phyloP scores from a whole-genome alignment of 139 green algal species.

The Chlorella sp. region DNA sequence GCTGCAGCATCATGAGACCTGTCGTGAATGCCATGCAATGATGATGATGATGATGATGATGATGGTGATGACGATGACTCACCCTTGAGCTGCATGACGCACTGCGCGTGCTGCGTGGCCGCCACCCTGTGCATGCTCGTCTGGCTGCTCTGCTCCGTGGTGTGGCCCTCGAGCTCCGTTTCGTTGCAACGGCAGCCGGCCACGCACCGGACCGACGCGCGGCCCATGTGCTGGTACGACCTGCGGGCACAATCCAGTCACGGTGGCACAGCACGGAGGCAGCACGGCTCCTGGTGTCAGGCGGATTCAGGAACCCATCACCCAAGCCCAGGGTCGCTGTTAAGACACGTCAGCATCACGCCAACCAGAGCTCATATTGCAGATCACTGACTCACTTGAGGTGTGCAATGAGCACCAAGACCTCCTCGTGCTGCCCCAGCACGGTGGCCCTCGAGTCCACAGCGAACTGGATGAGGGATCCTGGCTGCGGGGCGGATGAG shows the following conservation, averaged over 20 bases:
- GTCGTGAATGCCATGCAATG: background rate
- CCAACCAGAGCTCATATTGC: too few relatives aligned
- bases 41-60: background rate
- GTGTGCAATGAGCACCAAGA: too few relatives aligned
- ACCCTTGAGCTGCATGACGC: conserved; percentile 11
- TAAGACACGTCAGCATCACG: too few relatives aligned
- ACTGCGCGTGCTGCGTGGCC: conserved; percentile 12
- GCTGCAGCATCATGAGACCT: background rate
- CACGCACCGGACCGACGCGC: conserved; percentile 4
- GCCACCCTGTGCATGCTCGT: conserved; percentile 11
- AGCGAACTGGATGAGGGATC: too few relatives aligned
- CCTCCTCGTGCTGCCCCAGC: too few relatives aligned
- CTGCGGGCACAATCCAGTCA: background rate
- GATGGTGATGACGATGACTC: background rate
- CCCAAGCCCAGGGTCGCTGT: too few relatives aligned
- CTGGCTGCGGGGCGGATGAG: too few relatives aligned
- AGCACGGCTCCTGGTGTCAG: too few relatives aligned
- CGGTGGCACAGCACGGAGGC: too few relatives aligned
- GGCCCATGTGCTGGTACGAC: conserved; percentile 27
- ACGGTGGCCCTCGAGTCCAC: too few relatives aligned
- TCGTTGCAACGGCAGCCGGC: conserved; percentile 9
- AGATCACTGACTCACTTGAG: too few relatives aligned
- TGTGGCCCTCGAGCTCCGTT: conserved; percentile 10
- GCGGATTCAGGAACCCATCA: too few relatives aligned
- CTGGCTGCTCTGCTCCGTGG: conserved; percentile 13